Evolutionary conservation across 768 basidiomycete species (phyloP).

Genomic region (Pulveroboletus ravenelii): DNA sequence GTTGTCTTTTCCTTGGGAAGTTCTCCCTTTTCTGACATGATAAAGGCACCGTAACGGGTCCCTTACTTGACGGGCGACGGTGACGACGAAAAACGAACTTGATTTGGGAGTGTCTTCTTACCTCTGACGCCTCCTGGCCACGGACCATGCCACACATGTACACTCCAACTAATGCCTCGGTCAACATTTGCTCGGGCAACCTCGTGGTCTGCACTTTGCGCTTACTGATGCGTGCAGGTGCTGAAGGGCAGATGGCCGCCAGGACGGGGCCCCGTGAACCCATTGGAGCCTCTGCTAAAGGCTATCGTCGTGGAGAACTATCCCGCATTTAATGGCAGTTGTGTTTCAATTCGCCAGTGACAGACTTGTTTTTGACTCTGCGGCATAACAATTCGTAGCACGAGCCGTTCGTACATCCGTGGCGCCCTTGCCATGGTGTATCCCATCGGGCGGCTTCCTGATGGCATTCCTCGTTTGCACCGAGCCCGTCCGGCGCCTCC

Average conservation of each 20-base stretch:
- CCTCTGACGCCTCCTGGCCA: conserved; percentile 7
- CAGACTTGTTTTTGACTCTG: conserved; percentile 4
- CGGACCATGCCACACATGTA: conserved; percentile 19
- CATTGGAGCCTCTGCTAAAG: not conserved
- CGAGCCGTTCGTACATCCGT: not conserved
- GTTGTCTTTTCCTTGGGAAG: conserved; percentile 22
- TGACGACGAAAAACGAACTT: conserved; percentile 14
- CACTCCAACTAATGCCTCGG: not conserved
- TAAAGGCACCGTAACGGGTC: conserved; percentile 5
- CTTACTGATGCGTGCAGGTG: not conserved
- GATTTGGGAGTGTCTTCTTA: conserved; percentile 27
- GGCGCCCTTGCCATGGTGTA: conserved; percentile 2
- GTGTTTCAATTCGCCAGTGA: not conserved
- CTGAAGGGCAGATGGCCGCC: not conserved
- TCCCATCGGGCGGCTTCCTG: not conserved
- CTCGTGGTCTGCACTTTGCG: not conserved
- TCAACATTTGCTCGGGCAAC: not conserved
- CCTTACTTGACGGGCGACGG: conserved; percentile 10
- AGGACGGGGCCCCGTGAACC: not conserved
- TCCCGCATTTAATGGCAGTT: not conserved
- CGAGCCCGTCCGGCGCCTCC: no score
- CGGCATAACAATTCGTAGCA: not conserved
- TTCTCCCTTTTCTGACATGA: conserved; percentile 28
- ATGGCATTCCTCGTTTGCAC: not conserved
- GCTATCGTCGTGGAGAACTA: not conserved